Base-by-base conservation (phyloP, 257 asterid genomes). In the Ajuga chamaepitys region DNA sequence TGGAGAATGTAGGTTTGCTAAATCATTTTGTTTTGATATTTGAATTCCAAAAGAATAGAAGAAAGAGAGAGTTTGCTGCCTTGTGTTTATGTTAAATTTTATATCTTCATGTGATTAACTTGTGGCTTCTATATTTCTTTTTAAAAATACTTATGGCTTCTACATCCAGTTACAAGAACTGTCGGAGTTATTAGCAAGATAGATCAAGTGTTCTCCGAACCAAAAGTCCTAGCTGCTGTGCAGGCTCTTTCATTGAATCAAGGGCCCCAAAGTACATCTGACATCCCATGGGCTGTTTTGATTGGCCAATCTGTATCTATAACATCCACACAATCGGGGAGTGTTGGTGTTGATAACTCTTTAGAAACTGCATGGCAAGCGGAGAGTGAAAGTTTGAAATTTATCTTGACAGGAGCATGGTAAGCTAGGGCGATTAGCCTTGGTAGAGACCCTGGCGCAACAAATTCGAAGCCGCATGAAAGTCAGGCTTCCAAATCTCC, bases 291-390 rank as follows among this genome's bases (percentile, higher is more conserved):
- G 95, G 93, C 86, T 66, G 96, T 86, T 72, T 78, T 88, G 78
- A 88, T 88, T 73, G 97, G 97, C 16, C 97, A 90, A 62, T 87
- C 97, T 10, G 96, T 87, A 44, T 64, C 97, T 51, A 85, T 90
- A 58, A 92, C 97, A 42, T 82, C 97, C 58, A 77, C 92, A 11
- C 97, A 87, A 73, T 79, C 97, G 28, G 96, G 97, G 55, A 81
- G 75, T 38, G 83, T 50, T 74, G 94, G 96, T 26, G 70, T 85
- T 61, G 97, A 87, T 59, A 87, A 84, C 78, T 89, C 97, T 4
- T 70, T 90, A 72, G 96, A 90, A 85, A 79, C 95, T 69, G 97
- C 97, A 55, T 90, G 97, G 97, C 80, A 81, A 55, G 97, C 96
- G 14, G 97, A 90, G 76, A 82, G 82, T 75, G n/a, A n/a, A n/a